Base-by-base conservation (phyloP, 176 grass and related monocot genomes). In the Lolium multiflorum region DNA sequence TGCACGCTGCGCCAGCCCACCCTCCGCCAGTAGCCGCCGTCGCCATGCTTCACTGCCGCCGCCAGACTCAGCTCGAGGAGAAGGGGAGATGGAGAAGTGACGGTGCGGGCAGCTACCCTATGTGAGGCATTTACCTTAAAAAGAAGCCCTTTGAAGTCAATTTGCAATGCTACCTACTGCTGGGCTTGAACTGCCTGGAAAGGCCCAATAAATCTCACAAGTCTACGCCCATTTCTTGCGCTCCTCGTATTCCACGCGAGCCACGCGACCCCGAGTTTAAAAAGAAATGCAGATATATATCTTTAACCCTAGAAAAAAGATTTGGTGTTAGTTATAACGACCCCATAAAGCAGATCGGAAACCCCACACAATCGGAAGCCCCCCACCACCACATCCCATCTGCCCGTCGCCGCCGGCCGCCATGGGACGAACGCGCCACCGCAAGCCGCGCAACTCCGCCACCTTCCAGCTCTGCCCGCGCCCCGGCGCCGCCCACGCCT, bases 381-480 rank as follows among this genome's bases (percentile, higher is more conserved):
- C 3, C 49, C 48, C 59, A 11, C 70, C 51, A 54, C 28, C 15
- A 56, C 80, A 50, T 57, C 55, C 58, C 59, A 54, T 21, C 57
- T 4, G 18, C 57, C 6, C 62, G 35, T 15, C 71, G 71, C 28
- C 25, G 18, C 28, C 25, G 18, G 74, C 25, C 54, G 77, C 71
- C 85, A 92, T 90, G 78, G 93, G 90, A 24, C 59, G 75, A 85
- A 65, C 87, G 28, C 89, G 85, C 80, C 86, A 74, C 81, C 74
- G 89, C 65, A 87, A 87, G 84, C 24, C 80, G 24, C 91, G 94
- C 71, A 93, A 95, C 85, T 94, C 87, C 31, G 93, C 96, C 67
- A 94, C 92, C 13, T 98, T 92, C 82, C 90, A 87, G 18, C 96
- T 98, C 78, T 88, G 93, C 66, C 88, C 96, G 3, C 93, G 93